Evolutionary conservation across 1,284 basidiomycete genomes (phyloP), one percentile per base, ranked within the genome.

Genomic region (Ganoderma boninense): DNA sequence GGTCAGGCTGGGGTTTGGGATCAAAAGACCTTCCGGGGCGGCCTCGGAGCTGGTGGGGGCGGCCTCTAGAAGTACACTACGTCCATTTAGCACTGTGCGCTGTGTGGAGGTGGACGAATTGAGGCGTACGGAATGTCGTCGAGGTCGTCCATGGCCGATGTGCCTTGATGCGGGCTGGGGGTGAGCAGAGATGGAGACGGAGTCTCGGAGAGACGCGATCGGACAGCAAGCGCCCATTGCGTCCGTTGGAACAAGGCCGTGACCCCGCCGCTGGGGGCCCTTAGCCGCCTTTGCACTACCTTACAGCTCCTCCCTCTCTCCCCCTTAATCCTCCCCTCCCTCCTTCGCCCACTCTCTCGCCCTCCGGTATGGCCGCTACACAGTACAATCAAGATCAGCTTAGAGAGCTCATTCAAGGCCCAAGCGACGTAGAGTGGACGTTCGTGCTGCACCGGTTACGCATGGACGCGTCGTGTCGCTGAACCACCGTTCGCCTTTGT

Each of bases 381-480:
- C 38, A 62, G 4, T 66, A 65, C 66, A 65, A 79, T 46, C 84
- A 87, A 67, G 90, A 93, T 65, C 83, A 90, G 69, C 79, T 93
- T 59, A 86, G 86, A 70, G 86, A 86, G 66, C 85, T 93, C 56
- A 88, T 94, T 32, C 90, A 93, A 78, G 93, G 92, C 2, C 91
- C 92, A 5, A 86, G 87, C 56, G 93, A 94, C 71, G 85, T 93
- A 32, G 93, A 95, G 79, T 95, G 93, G 93, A 89, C 87, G 91
- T 91, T 70, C 74, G 86, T 81, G 46, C 43, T 35, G 29, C 61
- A 8, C 40, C 59, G 40, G 54, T 16, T 42, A 64, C 62, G 64
- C 69, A 69, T 52, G 63, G 57, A 42, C 54, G 18, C 14, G n/a
- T 40, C 7, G 20, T 14, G 65, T 44, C 29, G 63, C 63, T 71